Percentiles rank a stretch among this genome's conserved stretches.
These are phyloP conservation scores for Triticum turgidum DNA, from an alignment of 176 grass and related monocot species.

Conservation along the genomic window DNA sequence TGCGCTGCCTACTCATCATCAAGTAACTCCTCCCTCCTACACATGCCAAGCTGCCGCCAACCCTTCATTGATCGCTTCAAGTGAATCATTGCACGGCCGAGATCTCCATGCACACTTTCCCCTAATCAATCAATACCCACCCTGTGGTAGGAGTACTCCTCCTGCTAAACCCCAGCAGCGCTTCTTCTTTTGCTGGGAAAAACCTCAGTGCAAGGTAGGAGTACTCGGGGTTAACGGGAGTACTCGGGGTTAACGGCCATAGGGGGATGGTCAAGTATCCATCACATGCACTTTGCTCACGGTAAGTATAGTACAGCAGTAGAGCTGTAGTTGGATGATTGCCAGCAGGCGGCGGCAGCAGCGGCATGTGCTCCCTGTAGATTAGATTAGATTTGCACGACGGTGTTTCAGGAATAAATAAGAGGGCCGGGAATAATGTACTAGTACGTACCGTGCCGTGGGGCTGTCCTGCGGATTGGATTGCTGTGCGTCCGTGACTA, in stretches of 20 bases:
- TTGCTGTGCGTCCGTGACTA: neutral
- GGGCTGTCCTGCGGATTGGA: neutral
- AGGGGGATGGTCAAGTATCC: neutral
- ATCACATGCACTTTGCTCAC: neutral
- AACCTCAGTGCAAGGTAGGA: neutral
- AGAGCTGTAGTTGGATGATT: neutral
- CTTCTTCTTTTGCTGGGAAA: too few species aligned
- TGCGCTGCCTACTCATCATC: neutral
- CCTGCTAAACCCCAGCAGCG: too few species aligned
- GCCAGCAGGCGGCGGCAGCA: neutral
- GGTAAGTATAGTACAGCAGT: neutral
- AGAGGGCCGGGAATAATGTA: neutral
- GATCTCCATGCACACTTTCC: constrained; percentile 17
- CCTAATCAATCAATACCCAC: neutral
- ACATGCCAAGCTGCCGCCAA: neutral
- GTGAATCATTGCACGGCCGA: constrained; percentile 12
- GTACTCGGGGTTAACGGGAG: neutral
- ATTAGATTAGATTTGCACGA: neutral
- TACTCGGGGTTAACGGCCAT: neutral
- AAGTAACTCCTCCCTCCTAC: neutral
- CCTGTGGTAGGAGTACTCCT: neutral
- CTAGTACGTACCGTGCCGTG: neutral
- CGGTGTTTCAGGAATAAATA: neutral
- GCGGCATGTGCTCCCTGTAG: neutral
- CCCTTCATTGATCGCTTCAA: neutral